Base-by-base conservation (phyloP, 108 stramenopile genomes). In the Conticribra guillardii region DNA sequence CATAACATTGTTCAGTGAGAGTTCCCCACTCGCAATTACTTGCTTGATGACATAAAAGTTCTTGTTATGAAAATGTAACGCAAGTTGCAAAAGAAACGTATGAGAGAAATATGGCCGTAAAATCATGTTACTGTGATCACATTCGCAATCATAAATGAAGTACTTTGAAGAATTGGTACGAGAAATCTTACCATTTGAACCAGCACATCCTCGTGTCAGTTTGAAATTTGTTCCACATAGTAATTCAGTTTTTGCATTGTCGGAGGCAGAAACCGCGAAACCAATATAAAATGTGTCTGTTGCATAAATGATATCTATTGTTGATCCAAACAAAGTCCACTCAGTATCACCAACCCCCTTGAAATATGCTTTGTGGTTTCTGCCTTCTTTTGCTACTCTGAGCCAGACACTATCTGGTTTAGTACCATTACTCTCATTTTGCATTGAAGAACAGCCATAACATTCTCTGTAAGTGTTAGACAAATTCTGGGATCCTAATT, bases 351-450 rank as follows among this genome's bases (percentile, higher is more conserved):
- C 33, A 30, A 47, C 44, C n/a, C 63, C 51, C 58, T 67, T 66
- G 47, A 71, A 79, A 46, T 44, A 79, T 3, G 77, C 50, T 47
- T 56, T 67, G 46, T 71, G 1, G 1, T 61, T 59, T 67, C 65
- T 71, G 16, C 65, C 77, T 31, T 56, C 54, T 32, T 79, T 79
- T 17, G 59, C 61, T 17, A 71, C 65, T 33, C 70, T 66, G 19
- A 79, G 29, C 70, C 70, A 79, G 16, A 71, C 63, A 5, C 64
- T 34, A 3, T 7, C 29, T 54, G 17, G 74, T 48, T 3, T 60
- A 46, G 0, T 3, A 46, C 5, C 52, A 26, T 33, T 28, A 52
- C 4, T 41, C 33, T 49, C 37, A 27, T 44, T 49, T 45, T 49
- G 50, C 28, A 32, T 33, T 27, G 29, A 37, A 41, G 22, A 41